phyloP scores from a whole-genome alignment of 2,329 filamentous ascomycete species.

The Phialemonium atrogriseum region DNA sequence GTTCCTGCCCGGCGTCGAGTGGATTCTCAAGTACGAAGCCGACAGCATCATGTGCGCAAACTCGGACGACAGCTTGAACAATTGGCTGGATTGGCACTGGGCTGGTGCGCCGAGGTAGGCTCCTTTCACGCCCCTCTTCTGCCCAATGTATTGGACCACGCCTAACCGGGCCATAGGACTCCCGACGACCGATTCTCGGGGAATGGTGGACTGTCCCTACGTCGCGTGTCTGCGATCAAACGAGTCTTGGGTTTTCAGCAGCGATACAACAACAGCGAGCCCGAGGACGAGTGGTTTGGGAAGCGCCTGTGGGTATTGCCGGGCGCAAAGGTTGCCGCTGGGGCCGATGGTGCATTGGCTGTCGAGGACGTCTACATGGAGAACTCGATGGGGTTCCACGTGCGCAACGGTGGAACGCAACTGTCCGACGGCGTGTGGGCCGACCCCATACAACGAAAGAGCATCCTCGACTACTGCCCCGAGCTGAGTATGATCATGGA shows the following conservation, averaged over 20 bases:
- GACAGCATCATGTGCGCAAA: slow-evolving; percentile 50
- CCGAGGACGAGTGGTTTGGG: slow-evolving; percentile 50
- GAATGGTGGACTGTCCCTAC: slow-evolving; percentile 45
- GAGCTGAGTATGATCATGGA: slow-evolving; percentile 47
- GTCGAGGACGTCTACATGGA: slow-evolving; percentile 41
- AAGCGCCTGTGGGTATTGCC: slow-evolving; percentile 38
- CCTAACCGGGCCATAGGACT: slow-evolving; percentile 18
- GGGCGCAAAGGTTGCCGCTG: slow-evolving; percentile 36
- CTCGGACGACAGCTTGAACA: slow-evolving; percentile 39
- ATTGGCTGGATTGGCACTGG: slow-evolving; percentile 48
- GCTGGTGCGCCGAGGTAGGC: slow-evolving; percentile 40
- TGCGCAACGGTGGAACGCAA: slow-evolving; percentile 32
- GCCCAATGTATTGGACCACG: background rate
- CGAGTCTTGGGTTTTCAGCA: slow-evolving; percentile 39
- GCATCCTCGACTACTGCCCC: slow-evolving; percentile 47
- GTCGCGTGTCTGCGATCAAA: slow-evolving; percentile 41
- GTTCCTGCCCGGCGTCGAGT: slow-evolving; percentile 40
- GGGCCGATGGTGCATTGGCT: slow-evolving; percentile 32
- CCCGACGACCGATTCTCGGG: slow-evolving; percentile 37
- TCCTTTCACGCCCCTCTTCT: background rate
- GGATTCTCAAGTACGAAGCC: slow-evolving; percentile 45
- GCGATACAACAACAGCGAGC: slow-evolving; percentile 39
- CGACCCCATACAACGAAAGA: slow-evolving; percentile 29
- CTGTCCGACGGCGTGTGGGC: slow-evolving; percentile 39
- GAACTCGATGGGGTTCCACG: slow-evolving; percentile 46